Base-by-base conservation (phyloP, 1,284 basidiomycete species). In the Chalciporus sp. region DNA sequence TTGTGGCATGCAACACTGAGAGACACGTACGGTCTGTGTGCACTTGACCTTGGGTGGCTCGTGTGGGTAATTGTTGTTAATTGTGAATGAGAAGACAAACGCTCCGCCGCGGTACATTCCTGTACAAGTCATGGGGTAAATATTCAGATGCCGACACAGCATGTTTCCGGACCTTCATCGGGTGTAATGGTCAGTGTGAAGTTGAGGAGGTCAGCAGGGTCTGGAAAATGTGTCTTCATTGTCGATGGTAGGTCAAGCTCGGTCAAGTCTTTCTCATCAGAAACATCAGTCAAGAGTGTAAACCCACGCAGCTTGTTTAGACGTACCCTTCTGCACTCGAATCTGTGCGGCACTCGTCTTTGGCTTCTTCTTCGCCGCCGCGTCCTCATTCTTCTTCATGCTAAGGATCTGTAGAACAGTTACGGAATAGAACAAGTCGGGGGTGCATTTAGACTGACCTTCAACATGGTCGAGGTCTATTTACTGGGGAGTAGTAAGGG, bases 1-100 rank as follows among this genome's bases (percentile, higher is more conserved):
- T 16, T 23, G 35, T 17, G n/a, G 12, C 7, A 4, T 7, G 19
- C 23, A n/a, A 39, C 10, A 5, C 29, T 16, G 23, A 3, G 27
- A 43, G 49, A 47, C 44, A 71, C 85, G 52, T 65, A 95, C 95
- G 67, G 90, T 98, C 72, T 95, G 94, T 51, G 86, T 88, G 76
- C 96, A 98, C 72, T 97, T 95, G 75, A 99, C 97, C 75, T 98
- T 99, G 64, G 97, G 97, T 53, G 96, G 94, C 65, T 99, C 96
- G 73, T 99, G 97, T 42, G 97, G 97, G 74, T 99, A 99, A 76
- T 97, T 98, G 71, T 87, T 88, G 77, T 94, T 97, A 83, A 99
- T 98, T 57, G 82, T 83, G 73, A 99, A 95, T 28, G 91, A 94
- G 78, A 99, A 99, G 55, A 81, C 76, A 80, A 98, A 99, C 19